Base-by-base conservation (phyloP, 805 yeast genomes). In the Schwanniomyces occidentalis region DNA sequence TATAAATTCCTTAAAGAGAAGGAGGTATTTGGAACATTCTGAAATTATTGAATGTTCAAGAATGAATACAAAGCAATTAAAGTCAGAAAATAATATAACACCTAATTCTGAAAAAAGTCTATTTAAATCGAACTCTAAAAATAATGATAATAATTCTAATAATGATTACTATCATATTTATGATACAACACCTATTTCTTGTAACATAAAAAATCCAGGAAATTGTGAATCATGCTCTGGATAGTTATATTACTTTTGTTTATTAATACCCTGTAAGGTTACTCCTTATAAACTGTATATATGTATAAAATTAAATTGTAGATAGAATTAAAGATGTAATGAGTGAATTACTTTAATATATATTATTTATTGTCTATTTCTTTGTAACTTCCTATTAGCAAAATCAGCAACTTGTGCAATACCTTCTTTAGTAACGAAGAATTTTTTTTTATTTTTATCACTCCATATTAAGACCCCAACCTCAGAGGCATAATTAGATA, bases 401-500 rank as follows among this genome's bases (percentile, higher is more conserved):
- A 78, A 90, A 33, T 88, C 96, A n/a, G 88, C 80, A n/a, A 91
- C 84, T 57, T 89, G 96, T 7, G 79, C 65, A 54, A 85, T 82
- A 9, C 96, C 96, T 38, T 86, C 96, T 31, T 77, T 76, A 0
- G 93, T 85, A 6, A 93, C 95, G 50, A 93, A 95, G 49, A 93
- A 88, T 51, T 76, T 75, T 46, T 79, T 76, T 49, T 78, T 78
- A 16, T 63, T 61, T 27, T 80, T 74, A 58, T 87, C 89, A 32
- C 81, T 77, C 96, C 98, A 93, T n/a, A 86, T 53, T 31, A 91
- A 63, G 0, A 89, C 96, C 1, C 98, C 99, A 31, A 91, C 78
- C 48, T 93, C 98, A 27, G 78, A 78, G 5, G 97, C 96, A 52
- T 90, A 93, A 32, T 75, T 75, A 27, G 77, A 74, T 23, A 88